Evolutionary conservation across 2,329 filamentous ascomycete genomes (phyloP), one percentile per base, ranked within the genome.

Genomic region (Aspergillus tanneri): DNA sequence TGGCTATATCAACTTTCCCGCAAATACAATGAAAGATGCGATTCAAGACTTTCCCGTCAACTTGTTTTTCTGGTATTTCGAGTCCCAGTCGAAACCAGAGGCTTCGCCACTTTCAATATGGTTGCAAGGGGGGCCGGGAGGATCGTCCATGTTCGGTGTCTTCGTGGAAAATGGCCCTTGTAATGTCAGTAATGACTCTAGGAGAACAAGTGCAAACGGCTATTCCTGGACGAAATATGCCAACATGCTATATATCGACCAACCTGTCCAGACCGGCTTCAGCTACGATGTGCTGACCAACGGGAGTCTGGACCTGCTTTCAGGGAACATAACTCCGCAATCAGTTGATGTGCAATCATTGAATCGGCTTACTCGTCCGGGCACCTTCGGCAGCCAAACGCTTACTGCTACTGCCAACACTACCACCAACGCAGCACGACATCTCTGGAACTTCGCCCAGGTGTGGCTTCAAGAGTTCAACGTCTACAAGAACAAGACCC

Each of bases 401-500:
- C 21, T 27, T 5, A 47, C 41, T 28, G 45, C 28, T 6, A 62
- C 53, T 6, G 55, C 47, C 2, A 56, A 57, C 22, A 53, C 53
- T 5, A 77, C 73, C 1, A 64, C 67, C 35, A 75, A 74, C 55
- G 72, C 72, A 22, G 77, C 76, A 3, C 66, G 71, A 52, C 71
- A 73, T 4, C 65, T 80, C 2, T 81, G 79, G 78, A 72, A 77
- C 56, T 79, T 80, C 59, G 68, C 77, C 1, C 77, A 81, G 58
- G 24, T 50, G 27, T 42, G 37, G 48, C 4, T 72, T 2, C 85
- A 82, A 70, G 78, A 80, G 46, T 72, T 77, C 8, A 71, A 77
- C 28, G n/a, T 49, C 48, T 40, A 46, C 27, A 7, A 16, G 37
- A 6, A 19, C 28, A 4, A n/a, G n/a, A n/a, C n/a, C n/a, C n/a